Evolutionary conservation across 2,329 filamentous ascomycete species (phyloP).

Genomic region (Trichothecium sympodiale): DNA sequence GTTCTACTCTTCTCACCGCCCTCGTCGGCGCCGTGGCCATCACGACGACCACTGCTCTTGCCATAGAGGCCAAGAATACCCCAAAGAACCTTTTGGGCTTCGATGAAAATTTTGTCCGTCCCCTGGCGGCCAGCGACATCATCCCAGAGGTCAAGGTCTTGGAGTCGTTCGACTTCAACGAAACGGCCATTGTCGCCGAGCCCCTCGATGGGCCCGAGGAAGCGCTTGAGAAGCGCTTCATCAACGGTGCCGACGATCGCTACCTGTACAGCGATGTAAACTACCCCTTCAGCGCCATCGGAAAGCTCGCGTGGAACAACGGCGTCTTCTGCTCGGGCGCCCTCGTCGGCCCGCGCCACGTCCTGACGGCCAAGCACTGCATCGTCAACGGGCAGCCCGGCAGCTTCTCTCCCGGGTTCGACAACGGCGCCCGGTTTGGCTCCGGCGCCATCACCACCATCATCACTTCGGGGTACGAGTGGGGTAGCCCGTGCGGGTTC

Average conservation of each 20-base stretch:
- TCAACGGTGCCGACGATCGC: constrained; percentile 12
- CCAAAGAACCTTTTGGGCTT: constrained; percentile 1
- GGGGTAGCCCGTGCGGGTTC: constrained; percentile 1
- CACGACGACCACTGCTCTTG: too few relatives aligned
- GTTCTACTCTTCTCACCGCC: too few relatives aligned
- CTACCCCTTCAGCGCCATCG: constrained; percentile 12
- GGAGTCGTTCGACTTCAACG: constrained; percentile 1
- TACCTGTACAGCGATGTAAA: constrained; percentile 8
- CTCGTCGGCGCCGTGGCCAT: too few relatives aligned
- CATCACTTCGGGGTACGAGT: not conserved
- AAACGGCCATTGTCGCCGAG: not conserved
- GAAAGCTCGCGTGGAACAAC: constrained; percentile 10
- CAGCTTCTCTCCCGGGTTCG: constrained; percentile 14
- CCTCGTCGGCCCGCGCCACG: constrained; percentile 16
- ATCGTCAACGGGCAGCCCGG: constrained; percentile 10
- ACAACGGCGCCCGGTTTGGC: constrained; percentile 10
- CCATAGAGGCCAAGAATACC: not conserved
- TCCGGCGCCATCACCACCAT: not conserved
- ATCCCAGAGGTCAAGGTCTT: not conserved
- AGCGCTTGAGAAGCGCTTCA: constrained; percentile 8
- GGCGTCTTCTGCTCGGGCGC: constrained; percentile 15
- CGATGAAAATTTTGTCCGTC: not conserved
- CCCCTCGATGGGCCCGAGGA: not conserved
- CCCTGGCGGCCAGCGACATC: not conserved
- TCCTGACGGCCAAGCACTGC: constrained; percentile 16